Conservation (phyloP, 441 rosid species). For the Pelargonium exstipulatum region DNA sequence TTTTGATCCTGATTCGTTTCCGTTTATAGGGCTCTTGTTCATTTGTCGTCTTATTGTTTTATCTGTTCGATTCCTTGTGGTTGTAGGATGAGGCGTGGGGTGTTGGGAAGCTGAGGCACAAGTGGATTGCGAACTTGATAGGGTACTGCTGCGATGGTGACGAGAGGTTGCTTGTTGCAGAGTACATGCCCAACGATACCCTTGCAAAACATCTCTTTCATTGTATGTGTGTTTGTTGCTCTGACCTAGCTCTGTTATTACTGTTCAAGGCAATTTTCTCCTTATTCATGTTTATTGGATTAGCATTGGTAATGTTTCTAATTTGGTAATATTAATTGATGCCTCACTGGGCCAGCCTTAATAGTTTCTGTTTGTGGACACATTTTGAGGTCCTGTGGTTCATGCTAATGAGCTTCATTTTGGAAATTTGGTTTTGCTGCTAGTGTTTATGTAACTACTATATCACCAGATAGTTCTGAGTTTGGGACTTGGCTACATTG, state of each 20-base stretch:
- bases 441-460: background rate
- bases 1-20: background rate
- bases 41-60: background rate
- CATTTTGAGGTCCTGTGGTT: background rate
- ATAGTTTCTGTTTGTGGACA: background rate
- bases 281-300: background rate
- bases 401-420: background rate
- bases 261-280: too few relatives aligned
- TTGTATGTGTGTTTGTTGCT: slow-evolving; percentile 28
- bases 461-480: background rate
- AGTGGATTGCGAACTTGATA: slow-evolving; percentile 53
- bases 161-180: slow-evolving; percentile 63
- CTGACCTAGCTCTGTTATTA: background rate
- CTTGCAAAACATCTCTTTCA: slow-evolving; percentile 72
- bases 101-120: slow-evolving; percentile 57
- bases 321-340: background rate
- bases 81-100: slow-evolving; percentile 42
- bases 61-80: background rate
- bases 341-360: background rate
- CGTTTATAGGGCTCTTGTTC: slow-evolving; percentile 21
- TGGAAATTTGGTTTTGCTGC: background rate
- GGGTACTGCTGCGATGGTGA: slow-evolving; percentile 71
- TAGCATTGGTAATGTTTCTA: background rate
- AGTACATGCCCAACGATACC: slow-evolving; percentile 66
- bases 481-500: background rate